phyloP scores from a whole-genome alignment of 1,139 yeast genomes.

The Nakaseomyces uthaithaninus region DNA sequence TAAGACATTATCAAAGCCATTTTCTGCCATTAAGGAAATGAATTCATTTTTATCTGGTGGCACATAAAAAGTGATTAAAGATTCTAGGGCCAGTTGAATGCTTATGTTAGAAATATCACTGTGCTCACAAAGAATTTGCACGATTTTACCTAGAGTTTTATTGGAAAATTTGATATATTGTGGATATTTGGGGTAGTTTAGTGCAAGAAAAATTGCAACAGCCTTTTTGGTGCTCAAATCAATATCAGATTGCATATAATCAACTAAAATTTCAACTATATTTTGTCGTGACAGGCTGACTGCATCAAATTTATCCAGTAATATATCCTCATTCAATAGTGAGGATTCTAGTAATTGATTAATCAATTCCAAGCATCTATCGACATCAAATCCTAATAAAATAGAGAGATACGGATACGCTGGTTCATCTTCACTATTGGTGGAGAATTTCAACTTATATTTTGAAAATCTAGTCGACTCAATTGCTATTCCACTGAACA shows the following conservation, averaged over 20 bases:
- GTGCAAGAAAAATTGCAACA: constrained; percentile 59
- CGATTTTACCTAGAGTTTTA: constrained; percentile 41
- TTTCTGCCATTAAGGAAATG: constrained; percentile 45
- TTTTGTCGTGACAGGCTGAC: constrained; percentile 26
- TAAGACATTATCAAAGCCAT: constrained; percentile 50
- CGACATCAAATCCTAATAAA: constrained; percentile 21
- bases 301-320: constrained; percentile 1
- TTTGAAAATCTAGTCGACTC: constrained; percentile 39
- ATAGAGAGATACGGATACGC: constrained; percentile 32
- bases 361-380: constrained; percentile 21
- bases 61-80: constrained; percentile 53
- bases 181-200: constrained; percentile 70
- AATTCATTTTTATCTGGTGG: constrained; percentile 43
- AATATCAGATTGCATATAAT: constrained; percentile 16
- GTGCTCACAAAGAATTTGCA: constrained; percentile 42
- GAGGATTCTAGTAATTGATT: constrained; percentile 29
- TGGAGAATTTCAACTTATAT: constrained; percentile 19
- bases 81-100: constrained; percentile 63
- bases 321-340: constrained; percentile 23
- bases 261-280: constrained; percentile 28
- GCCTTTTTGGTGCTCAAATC: constrained; percentile 28
- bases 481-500: constrained; percentile 47
- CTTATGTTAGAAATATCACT: constrained; percentile 28
- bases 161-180: constrained; percentile 71
- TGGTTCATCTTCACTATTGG: constrained; percentile 24